These are phyloP conservation scores for Hypericum androsaemum DNA, from an alignment of 345 rosid species.

Conservation along the genomic window DNA sequence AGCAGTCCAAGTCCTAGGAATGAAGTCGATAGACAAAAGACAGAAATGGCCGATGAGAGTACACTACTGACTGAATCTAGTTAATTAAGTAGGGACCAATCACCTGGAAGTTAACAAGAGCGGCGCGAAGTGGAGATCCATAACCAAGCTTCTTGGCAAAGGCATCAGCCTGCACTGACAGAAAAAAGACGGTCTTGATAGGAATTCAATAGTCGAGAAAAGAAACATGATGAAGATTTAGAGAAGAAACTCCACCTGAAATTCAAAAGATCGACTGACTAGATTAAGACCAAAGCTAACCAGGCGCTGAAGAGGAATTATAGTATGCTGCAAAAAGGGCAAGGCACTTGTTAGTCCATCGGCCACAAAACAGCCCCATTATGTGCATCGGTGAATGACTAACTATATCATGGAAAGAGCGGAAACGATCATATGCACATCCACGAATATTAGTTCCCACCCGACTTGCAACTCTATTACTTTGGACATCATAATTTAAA, in stretches of 20 bases:
- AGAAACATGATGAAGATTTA: background rate
- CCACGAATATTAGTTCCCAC: too few relatives aligned
- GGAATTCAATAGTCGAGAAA: background rate
- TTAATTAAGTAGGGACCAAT: slow-evolving; percentile 6
- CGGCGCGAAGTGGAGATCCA: slow-evolving; percentile 68
- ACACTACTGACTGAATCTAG: too few relatives aligned
- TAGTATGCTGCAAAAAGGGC: slow-evolving; percentile 83
- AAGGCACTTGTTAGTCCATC: too few relatives aligned
- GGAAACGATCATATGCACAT: too few relatives aligned
- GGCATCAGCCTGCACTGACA: slow-evolving; percentile 70
- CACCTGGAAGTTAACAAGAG: slow-evolving; percentile 95
- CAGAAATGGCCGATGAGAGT: too few relatives aligned
- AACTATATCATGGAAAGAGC: too few relatives aligned
- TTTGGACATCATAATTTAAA: background rate
- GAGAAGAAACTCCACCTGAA: slow-evolving; percentile 49
- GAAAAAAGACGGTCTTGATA: background rate
- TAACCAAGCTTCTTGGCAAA: slow-evolving; percentile 92
- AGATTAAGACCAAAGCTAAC: slow-evolving; percentile 84
- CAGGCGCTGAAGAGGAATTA: slow-evolving; percentile 82
- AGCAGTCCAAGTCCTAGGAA: too few relatives aligned
- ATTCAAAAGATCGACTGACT: slow-evolving; percentile 91
- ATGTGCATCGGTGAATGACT: too few relatives aligned
- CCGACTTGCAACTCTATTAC: too few relatives aligned
- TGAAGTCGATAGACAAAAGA: too few relatives aligned
- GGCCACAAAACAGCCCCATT: too few relatives aligned